phyloP scores from a whole-genome alignment of 768 basidiomycete species.

The Lactarius evosmus region DNA sequence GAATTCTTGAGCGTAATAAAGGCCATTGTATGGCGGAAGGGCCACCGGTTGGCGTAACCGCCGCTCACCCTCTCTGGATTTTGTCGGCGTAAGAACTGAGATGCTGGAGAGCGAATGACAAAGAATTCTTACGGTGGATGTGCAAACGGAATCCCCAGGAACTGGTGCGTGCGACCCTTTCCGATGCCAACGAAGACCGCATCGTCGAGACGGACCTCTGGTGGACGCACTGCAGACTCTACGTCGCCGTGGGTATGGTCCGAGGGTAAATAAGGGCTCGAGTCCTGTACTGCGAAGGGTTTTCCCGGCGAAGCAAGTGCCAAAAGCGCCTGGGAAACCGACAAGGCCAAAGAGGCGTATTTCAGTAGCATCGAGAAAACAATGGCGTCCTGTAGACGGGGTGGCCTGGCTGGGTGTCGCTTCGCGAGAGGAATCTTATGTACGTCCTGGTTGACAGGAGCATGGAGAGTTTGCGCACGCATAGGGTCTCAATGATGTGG shows the following conservation, averaged over 20 bases:
- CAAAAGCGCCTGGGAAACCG: not conserved
- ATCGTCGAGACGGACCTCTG: conserved; percentile 28
- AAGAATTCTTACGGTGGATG: conserved; percentile 36
- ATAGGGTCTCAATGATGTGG: too few species aligned
- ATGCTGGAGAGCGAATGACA: not conserved
- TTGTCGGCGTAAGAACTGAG: not conserved
- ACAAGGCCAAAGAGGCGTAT: not conserved
- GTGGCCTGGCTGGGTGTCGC: not conserved
- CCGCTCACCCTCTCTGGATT: conserved; percentile 32
- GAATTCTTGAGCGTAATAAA: conserved; percentile 21
- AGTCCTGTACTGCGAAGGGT: not conserved
- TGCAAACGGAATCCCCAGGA: conserved; percentile 42
- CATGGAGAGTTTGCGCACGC: too few species aligned
- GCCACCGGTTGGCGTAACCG: conserved; percentile 38
- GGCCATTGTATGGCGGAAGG: conserved; percentile 17
- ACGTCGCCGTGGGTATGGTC: not conserved
- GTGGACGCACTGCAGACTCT: not conserved
- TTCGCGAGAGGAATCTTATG: not conserved
- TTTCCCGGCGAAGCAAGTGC: not conserved
- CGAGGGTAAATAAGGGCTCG: not conserved
- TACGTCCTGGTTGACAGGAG: too few species aligned
- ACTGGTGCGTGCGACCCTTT: conserved; percentile 31
- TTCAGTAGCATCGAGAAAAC: not conserved
- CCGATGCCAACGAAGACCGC: conserved; percentile 33
- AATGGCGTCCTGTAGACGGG: too few species aligned